phyloP scores from a whole-genome alignment of 2,329 filamentous ascomycete genomes.

The Pseudogymnoascus sp. region DNA sequence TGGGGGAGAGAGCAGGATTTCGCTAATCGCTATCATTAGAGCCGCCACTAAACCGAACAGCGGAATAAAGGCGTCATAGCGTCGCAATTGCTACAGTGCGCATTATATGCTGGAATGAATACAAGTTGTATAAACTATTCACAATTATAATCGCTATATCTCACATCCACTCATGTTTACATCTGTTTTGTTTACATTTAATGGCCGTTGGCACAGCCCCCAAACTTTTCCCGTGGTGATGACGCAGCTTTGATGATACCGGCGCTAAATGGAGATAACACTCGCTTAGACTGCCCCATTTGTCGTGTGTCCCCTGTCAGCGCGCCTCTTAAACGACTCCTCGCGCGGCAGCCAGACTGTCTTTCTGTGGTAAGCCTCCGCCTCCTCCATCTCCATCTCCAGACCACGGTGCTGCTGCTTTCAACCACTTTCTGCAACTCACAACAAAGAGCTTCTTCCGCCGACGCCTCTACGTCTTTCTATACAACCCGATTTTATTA shows the following conservation, averaged over 20 bases:
- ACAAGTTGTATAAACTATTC: neutral
- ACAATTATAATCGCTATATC: neutral
- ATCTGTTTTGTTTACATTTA: constrained; percentile 1
- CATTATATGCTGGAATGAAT: neutral
- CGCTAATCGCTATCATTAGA: constrained; percentile 5
- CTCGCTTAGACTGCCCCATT: constrained; percentile 11
- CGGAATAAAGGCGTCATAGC: neutral
- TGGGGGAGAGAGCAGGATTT: constrained; percentile 3
- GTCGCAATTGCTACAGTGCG: neutral
- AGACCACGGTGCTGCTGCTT: constrained; percentile 6
- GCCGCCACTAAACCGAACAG: constrained; percentile 3
- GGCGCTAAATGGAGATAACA: constrained; percentile 8
- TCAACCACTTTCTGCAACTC: neutral
- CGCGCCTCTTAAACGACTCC: constrained; percentile 10
- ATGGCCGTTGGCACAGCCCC: neutral
- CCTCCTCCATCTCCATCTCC: constrained; percentile 9
- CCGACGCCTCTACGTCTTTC: neutral
- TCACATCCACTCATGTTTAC: neutral
- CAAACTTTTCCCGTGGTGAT: constrained; percentile 4
- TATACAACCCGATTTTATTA: constrained; percentile 7
- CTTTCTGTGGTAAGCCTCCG: constrained; percentile 10
- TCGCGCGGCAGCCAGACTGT: constrained; percentile 9
- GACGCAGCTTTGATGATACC: constrained; percentile 8
- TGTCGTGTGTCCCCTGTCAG: neutral
- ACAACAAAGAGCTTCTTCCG: neutral